Base-by-base conservation (phyloP, 2,329 filamentous ascomycete genomes). In the Bimuria novae-zelandiae region DNA sequence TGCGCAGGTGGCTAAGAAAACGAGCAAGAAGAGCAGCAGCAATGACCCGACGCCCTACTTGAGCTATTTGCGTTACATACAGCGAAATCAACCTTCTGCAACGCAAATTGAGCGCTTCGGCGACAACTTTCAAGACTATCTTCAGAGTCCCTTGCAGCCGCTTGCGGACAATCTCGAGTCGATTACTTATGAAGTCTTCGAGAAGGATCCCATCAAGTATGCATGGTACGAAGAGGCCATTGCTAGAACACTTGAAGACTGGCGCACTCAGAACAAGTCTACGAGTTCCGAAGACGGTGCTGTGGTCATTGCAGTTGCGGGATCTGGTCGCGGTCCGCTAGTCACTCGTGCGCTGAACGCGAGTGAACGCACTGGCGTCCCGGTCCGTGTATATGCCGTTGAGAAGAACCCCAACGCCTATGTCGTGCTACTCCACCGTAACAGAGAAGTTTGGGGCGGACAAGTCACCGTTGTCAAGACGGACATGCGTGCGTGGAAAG, bases 381-480 rank as follows among this genome's bases (percentile, higher is more conserved):
- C 85, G 17, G 89, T 97, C 45, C 87, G 92, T 62, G 83, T 95
- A 40, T 97, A 92, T 86, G 94, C 90, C 0, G 85, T 99, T 3
- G 94, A 99, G 76, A 99, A 99, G 82, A 99, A 99, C 74, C 94
- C 91, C 3, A 97, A 99, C 68, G 94, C 94, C 0, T 97, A 93
- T 70, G 92, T 99, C 6, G 87, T 97, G 60, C 84, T 99, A 2
- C 86, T 96, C 56, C 84, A 90, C 21, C 91, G 95, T 69, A 97
- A 97, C 68, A 81, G 87, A 59, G 84, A 82, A 16, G 70, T 76
- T n/a, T 99, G 94, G 94, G 82, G 80, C 52, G 85, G 87, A 19
- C 83, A 82, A 48, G 93, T 97, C 17, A 92, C 87, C 1, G 84
- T 99, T 27, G 88, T 97, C 60, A 95, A 96, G 76, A 96, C 92